Evolutionary conservation across 441 rosid genomes (phyloP), one percentile per base, ranked within the genome.

Genomic region (Dalechampia spathulata): DNA sequence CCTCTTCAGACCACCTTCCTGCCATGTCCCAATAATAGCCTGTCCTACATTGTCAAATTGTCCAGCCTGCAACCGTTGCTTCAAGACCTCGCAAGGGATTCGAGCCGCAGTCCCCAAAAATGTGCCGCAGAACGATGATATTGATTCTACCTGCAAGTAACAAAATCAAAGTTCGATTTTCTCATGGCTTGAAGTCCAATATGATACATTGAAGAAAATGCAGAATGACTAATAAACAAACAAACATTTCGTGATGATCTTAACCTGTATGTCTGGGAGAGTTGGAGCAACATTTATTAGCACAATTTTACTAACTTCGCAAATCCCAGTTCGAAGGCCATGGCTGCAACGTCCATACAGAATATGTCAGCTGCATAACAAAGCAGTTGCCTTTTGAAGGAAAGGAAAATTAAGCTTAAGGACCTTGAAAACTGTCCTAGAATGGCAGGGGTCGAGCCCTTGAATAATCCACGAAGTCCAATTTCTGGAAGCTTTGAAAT

Each of bases 361-460:
- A 52, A 55, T 11, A 52, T 17, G 48, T 36, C 51, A 69, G 58
- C 59, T 45, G 53, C 22, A 54, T 14, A 49, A 25, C 25, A 34
- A 58, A 64, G 3, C n/a, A n/a, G 39, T 47, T 23, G 27, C 17
- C 22, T 39, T 47, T 49, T 65, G 20, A 37, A 52, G 58, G 28
- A 53, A 42, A 17, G 25, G 28, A 7, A n/a, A 56, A 59, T 13
- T n/a, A n/a, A n/a, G n/a, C n/a, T 39, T 52, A 55, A 68, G 40
- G 17, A 92, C 99, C 99, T 93, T 58, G 99, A 81, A 77, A 93
- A 93, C 36, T 93, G 99, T 64, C 99, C 99, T 47, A 83, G 74
- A 69, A 93, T 85, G 52, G 99, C 97, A 52, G 99, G 99, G 61
- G 87, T 78, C 28, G 97, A 89, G 64, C 97, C 99, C 75, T 77